These are phyloP conservation scores for Blastocrithidia nonstop DNA, from an alignment of 208 protist genomes.

Conservation along the genomic window DNA sequence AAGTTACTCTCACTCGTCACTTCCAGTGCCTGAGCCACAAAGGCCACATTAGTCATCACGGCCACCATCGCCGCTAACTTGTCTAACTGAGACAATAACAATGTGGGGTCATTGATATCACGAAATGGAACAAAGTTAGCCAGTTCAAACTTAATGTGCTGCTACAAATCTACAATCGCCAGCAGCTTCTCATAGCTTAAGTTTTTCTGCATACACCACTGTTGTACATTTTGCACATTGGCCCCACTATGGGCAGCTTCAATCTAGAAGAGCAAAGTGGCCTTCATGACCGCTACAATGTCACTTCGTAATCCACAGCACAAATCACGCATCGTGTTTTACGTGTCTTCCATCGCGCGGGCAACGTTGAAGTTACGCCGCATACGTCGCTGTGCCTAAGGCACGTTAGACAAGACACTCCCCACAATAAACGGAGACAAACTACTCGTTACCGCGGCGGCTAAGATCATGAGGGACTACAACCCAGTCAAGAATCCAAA, in stretches of 20 bases:
- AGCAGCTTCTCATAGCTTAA: slow-evolving; percentile 44
- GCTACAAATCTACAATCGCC: slow-evolving; percentile 44
- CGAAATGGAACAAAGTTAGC: slow-evolving; percentile 39
- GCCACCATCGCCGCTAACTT: slow-evolving; percentile 32
- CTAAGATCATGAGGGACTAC: slow-evolving; percentile 51
- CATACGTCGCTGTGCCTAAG: neutral
- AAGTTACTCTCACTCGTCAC: slow-evolving; percentile 55
- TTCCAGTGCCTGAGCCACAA: slow-evolving; percentile 30
- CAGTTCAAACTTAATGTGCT: slow-evolving; percentile 62
- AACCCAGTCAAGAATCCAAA: slow-evolving; percentile 52
- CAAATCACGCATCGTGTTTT: slow-evolving; percentile 51
- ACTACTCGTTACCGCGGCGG: slow-evolving; percentile 42
- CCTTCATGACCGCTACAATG: slow-evolving; percentile 40
- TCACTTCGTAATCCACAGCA: slow-evolving; percentile 48
- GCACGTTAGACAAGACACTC: slow-evolving; percentile 3
- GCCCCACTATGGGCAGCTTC: slow-evolving; percentile 9
- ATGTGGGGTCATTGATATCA: slow-evolving; percentile 34
- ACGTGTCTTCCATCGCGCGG: slow-evolving; percentile 61
- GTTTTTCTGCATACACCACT: slow-evolving; percentile 39
- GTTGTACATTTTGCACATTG: slow-evolving; percentile 24
- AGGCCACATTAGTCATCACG: slow-evolving; percentile 44
- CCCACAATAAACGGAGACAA: slow-evolving; percentile 42
- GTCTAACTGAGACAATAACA: slow-evolving; percentile 40
- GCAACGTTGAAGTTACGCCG: slow-evolving; percentile 21
- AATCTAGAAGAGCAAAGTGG: slow-evolving; percentile 39